phyloP scores from a whole-genome alignment of 2,329 filamentous ascomycete genomes.

The Fusarium globosum region DNA sequence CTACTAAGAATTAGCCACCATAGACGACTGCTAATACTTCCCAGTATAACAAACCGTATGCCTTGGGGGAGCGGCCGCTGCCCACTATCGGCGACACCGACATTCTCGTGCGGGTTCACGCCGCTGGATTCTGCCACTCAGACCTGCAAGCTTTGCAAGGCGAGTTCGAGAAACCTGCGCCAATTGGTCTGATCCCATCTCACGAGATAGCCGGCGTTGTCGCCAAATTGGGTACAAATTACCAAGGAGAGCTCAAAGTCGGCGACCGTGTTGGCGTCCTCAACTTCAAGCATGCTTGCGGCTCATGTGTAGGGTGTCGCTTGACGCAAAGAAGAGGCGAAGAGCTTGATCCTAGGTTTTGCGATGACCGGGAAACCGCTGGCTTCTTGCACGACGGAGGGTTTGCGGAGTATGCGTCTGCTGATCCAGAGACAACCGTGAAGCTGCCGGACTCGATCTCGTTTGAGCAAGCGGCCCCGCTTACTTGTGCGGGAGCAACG shows the following conservation, averaged over 20 bases:
- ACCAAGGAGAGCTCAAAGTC: not conserved
- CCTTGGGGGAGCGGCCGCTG: not conserved
- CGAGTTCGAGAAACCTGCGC: slow-evolving; percentile 14
- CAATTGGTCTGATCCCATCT: slow-evolving; percentile 14
- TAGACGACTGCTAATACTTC: not conserved
- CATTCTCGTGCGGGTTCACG: not conserved
- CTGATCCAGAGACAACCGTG: not conserved
- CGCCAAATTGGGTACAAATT: not conserved
- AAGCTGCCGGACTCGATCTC: not conserved
- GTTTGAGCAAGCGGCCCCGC: slow-evolving; percentile 6
- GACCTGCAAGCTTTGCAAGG: slow-evolving; percentile 13
- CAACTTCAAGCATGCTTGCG: slow-evolving; percentile 16
- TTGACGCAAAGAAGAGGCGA: not conserved
- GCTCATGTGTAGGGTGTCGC: slow-evolving; percentile 4
- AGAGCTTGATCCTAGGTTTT: slow-evolving; percentile 8
- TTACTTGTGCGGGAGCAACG: slow-evolving; percentile 14
- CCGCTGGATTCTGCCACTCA: slow-evolving; percentile 18
- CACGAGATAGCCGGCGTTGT: slow-evolving; percentile 1
- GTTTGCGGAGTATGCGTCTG: slow-evolving; percentile 5
- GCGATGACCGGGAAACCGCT: not conserved
- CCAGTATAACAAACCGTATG: slow-evolving; percentile 16
- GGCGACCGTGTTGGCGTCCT: slow-evolving; percentile 7
- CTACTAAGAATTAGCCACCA: not conserved
- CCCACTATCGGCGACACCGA: slow-evolving; percentile 5
- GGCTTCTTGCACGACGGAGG: slow-evolving; percentile 15